Evolutionary conservation across 2,329 filamentous ascomycete species (phyloP).

Genomic region (Pseudocercospora pini-densiflorae): DNA sequence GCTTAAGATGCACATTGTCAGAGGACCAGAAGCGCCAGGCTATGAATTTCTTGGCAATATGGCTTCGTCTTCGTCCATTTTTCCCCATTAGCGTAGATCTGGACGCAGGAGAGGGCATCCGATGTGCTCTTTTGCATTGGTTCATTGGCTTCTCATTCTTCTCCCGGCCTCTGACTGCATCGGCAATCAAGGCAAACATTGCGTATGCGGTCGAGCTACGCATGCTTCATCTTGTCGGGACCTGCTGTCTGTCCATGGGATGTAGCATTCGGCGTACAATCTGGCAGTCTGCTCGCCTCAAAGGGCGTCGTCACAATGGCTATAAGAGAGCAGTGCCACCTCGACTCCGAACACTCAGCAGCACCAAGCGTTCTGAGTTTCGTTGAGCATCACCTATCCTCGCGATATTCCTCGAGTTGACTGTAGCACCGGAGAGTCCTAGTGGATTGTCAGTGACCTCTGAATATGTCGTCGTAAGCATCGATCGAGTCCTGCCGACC

Average conservation of each 20-base stretch:
- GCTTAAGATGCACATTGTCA: no score
- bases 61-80: neutral
- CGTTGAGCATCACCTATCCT: neutral
- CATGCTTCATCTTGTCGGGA: neutral
- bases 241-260: neutral
- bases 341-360: neutral
- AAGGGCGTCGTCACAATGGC: neutral
- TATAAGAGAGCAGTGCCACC: neutral
- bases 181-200: no score
- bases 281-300: no score
- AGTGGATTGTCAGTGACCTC: no score
- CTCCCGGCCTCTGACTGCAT: no score
- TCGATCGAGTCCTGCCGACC: neutral
- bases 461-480: neutral
- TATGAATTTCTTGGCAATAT: neutral
- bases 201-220: neutral
- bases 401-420: neutral
- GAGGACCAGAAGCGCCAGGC: no score
- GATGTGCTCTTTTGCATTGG: neutral
- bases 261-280: neutral
- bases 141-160: neutral
- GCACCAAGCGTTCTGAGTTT: neutral
- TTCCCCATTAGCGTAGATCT: neutral
- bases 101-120: neutral
- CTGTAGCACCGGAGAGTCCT: neutral